phyloP scores from a whole-genome alignment of 2,329 filamentous ascomycete genomes.

The Fusarium sp. region DNA sequence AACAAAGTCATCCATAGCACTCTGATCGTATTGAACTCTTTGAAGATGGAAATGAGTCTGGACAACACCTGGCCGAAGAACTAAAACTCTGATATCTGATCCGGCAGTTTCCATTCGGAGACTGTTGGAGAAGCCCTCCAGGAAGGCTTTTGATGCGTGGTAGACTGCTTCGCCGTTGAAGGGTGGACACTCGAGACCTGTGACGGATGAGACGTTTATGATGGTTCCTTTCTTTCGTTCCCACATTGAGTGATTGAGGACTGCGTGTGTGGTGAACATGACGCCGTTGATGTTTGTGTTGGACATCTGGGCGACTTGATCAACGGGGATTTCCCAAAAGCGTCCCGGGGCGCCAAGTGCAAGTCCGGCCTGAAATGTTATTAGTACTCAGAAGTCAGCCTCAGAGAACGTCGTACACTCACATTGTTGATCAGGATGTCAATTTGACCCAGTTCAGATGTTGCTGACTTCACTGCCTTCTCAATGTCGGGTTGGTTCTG shows the following conservation, averaged over 20 bases:
- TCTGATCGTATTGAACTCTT: slow-evolving; percentile 11
- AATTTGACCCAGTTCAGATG: slow-evolving; percentile 12
- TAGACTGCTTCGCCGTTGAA: slow-evolving; percentile 21
- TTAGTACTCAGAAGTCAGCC: accelerated
- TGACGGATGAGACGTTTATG: slow-evolving; percentile 15
- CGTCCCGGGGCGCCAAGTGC: slow-evolving; percentile 15
- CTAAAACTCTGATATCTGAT: slow-evolving; percentile 15
- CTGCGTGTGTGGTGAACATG: slow-evolving; percentile 48
- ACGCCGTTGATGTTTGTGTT: slow-evolving; percentile 48
- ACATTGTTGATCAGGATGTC: slow-evolving; percentile 30
- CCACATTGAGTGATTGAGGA: slow-evolving; percentile 19
- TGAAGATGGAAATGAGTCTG: slow-evolving; percentile 25
- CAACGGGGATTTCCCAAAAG: slow-evolving; percentile 9
- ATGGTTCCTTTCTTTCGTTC: slow-evolving; percentile 12
- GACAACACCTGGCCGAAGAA: slow-evolving; percentile 17
- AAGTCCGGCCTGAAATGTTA: background rate
- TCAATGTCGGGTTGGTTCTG: background rate
- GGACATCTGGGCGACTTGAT: slow-evolving; percentile 3
- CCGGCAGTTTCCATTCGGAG: slow-evolving; percentile 1
- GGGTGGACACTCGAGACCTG: slow-evolving; percentile 6
- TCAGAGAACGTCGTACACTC: accelerated
- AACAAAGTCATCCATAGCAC: slow-evolving; percentile 10
- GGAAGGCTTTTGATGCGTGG: slow-evolving; percentile 15
- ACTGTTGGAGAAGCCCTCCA: slow-evolving; percentile 12
- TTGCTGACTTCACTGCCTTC: background rate